Conservation (phyloP, 805 yeast species). For the Candida oleophila region DNA sequence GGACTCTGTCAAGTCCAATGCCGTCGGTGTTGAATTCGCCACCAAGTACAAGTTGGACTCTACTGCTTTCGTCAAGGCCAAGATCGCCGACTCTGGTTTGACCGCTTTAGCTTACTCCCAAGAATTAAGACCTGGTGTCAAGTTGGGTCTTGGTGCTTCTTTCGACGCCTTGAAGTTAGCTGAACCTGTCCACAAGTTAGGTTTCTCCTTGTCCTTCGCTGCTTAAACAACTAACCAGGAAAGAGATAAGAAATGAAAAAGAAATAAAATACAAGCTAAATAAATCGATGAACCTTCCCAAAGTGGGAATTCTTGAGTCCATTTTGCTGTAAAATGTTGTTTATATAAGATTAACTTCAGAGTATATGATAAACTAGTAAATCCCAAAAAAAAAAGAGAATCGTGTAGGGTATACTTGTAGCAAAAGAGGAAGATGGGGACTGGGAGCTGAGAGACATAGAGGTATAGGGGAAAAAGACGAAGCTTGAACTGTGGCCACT, state of each 20-base stretch:
- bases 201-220: conserved; percentile 89
- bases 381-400: background rate
- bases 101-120: conserved; percentile 94
- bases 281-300: background rate
- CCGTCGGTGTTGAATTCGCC: conserved; percentile 92
- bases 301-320: background rate
- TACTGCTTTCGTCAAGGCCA: conserved; percentile 90
- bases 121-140: conserved; percentile 92
- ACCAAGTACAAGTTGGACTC: conserved; percentile 90
- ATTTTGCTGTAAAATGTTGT: background rate
- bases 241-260: background rate
- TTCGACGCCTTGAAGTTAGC: conserved; percentile 92
- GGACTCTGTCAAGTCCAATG: conserved; percentile 80
- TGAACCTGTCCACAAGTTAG: conserved; percentile 97
- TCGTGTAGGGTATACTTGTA: background rate
- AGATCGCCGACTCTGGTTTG: conserved; percentile 93
- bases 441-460: too few species aligned
- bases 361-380: background rate
- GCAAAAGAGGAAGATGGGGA: too few species aligned
- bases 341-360: background rate
- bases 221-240: conserved; percentile 49
- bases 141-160: conserved; percentile 94
- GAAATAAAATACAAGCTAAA: too few species aligned
- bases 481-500: too few species aligned
- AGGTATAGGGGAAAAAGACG: too few species aligned